Base-by-base conservation (phyloP, 768 basidiomycete genomes). In the Russula ochroleuca region DNA sequence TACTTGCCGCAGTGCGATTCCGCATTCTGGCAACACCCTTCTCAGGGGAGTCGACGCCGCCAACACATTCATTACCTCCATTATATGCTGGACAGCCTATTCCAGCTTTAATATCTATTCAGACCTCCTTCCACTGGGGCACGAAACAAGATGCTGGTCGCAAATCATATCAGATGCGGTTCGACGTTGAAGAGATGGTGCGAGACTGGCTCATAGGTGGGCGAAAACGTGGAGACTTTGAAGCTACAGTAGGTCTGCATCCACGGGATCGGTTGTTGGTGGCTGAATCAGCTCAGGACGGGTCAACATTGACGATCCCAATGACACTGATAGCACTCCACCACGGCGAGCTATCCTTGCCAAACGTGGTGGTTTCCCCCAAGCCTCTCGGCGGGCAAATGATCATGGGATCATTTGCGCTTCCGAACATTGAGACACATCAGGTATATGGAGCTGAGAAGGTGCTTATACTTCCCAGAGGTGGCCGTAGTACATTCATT, bases 141-240 rank as follows among this genome's bases (percentile, higher is more conserved):
- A 77, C 80, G 7, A 76, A 69, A 9, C 68, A 67, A 73, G 79
- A 62, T 72, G 73, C 37, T 75, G 80, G 70, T 71, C 75, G 53
- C 68, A 73, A 33, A 23, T 74, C 73, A 59, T 88, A 86, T 71
- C 70, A 74, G 45, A 79, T 95, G 75, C 81, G 86, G 41, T 98
- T 88, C 70, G 91, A 94, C 67, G 79, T 97, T 17, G 85, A 90
- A 62, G 91, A 93, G 67, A 80, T 85, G 73, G 81, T 85, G 19
- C 85, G 84, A 54, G 89, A 92, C 67, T 98, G 95, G 95, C 78
- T 97, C 3, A 84, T 98, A 10, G 90, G 92, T 64, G 95, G 95
- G 10, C 81, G 81, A 47, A 96, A 94, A 75, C 84, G 88, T 57
- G 94, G 94, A 0, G 88, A 90, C 68, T 95, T 92, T 69, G 59